Conservation (phyloP, 148 eudicot species). For the Rhododendron ovatum region DNA sequence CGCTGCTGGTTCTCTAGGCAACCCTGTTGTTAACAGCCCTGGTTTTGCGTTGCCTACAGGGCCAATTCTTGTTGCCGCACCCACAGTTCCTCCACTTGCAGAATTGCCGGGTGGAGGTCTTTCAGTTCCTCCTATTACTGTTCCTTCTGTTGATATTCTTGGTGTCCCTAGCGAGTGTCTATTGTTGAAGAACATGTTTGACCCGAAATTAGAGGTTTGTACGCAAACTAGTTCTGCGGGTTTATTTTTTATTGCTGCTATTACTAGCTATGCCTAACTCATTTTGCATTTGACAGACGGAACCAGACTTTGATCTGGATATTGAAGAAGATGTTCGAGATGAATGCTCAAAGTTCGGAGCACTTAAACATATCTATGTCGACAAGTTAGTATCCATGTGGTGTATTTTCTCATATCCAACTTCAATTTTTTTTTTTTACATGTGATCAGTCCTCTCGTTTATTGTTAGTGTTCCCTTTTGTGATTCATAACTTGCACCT, state of each 20-base stretch:
- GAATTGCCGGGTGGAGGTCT: constrained; percentile 38
- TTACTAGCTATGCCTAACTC: constrained; percentile 1
- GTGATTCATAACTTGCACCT: background rate
- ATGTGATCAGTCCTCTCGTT: background rate
- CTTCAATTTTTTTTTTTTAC: background rate
- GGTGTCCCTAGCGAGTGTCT: constrained; percentile 86
- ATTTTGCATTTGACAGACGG: constrained; percentile 43
- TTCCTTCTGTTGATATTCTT: constrained; percentile 51
- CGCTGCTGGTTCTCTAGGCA: constrained; percentile 39
- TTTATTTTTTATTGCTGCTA: constrained; percentile 1
- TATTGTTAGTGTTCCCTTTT: background rate
- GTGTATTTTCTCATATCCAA: background rate
- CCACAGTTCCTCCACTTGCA: constrained; percentile 27
- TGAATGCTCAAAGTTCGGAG: constrained; percentile 71
- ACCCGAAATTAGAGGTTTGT: constrained; percentile 71
- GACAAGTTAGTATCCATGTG: constrained; percentile 57
- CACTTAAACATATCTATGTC: constrained; percentile 61
- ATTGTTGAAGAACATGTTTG: constrained; percentile 89
- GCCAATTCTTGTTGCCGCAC: constrained; percentile 30
- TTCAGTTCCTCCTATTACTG: constrained; percentile 39
- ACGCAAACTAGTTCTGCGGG: background rate
- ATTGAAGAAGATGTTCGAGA: constrained; percentile 78
- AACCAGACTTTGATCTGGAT: constrained; percentile 84
- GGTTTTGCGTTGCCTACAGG: constrained; percentile 32
- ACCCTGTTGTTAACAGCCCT: constrained; percentile 26